A percentile compares a stretch with the other conserved stretches of the same genome.
phyloP scores from a whole-genome alignment of 495 filamentous ascomycete genomes.

The Penicillium simplicissimum region DNA sequence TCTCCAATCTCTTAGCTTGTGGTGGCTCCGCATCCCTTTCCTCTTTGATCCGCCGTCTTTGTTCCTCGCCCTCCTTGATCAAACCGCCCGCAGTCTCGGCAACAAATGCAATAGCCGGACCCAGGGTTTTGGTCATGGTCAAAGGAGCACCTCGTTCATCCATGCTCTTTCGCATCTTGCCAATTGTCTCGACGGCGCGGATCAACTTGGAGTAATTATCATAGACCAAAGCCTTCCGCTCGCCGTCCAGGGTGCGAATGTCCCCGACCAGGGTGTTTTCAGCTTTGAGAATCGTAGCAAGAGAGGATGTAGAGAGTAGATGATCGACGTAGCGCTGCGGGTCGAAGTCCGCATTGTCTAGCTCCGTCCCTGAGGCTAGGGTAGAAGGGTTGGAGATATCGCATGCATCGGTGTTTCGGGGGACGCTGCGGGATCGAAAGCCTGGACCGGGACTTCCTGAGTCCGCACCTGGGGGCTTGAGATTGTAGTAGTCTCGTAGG shows the following conservation, averaged over 20 bases:
- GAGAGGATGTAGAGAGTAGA: constrained; percentile 54
- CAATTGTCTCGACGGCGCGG: constrained; percentile 90
- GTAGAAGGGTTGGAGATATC: constrained; percentile 35
- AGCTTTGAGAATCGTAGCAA: constrained; percentile 62
- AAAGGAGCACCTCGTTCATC: constrained; percentile 48
- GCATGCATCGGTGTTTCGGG: constrained; percentile 43
- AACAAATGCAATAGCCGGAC: constrained; percentile 76
- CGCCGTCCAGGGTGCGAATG: constrained; percentile 86
- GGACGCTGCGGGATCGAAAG: constrained; percentile 40
- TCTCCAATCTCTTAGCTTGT: constrained; percentile 51
- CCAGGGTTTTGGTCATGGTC: constrained; percentile 62
- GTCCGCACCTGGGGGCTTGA: constrained; percentile 57
- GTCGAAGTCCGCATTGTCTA: constrained; percentile 51
- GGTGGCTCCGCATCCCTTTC: constrained; percentile 35
- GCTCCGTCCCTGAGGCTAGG: constrained; percentile 42
- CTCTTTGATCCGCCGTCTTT: constrained; percentile 36
- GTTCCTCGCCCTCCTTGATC: constrained; percentile 54
- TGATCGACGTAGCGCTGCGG: constrained; percentile 47
- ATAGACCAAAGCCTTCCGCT: constrained; percentile 95
- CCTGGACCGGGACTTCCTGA: constrained; percentile 15
- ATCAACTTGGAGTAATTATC: constrained; percentile 98
- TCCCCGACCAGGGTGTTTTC: constrained; percentile 62
- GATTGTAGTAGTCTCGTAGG: constrained; percentile 90
- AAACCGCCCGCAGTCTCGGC: constrained; percentile 73
- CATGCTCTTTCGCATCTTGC: constrained; percentile 59